These are phyloP conservation scores for Apiospora rasikravindrae DNA, from an alignment of 2,329 filamentous ascomycete genomes.

Conservation along the genomic window DNA sequence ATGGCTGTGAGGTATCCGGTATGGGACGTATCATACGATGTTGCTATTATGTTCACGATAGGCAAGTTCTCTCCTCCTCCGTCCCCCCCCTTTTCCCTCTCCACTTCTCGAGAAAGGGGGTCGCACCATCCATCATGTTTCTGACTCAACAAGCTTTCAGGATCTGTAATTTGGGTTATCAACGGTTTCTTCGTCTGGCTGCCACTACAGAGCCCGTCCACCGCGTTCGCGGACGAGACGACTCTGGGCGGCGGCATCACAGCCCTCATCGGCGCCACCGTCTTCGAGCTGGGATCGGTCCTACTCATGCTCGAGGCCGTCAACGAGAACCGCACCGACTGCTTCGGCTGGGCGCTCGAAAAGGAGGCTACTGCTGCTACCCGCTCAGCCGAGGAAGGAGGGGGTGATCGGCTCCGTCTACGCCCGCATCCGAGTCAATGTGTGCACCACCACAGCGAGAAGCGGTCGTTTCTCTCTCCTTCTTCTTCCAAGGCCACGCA, in stretches of 20 bases:
- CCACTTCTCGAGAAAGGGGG: not conserved
- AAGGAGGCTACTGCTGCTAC: conserved; percentile 41
- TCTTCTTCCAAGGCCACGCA: not conserved
- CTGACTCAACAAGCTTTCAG: conserved; percentile 9
- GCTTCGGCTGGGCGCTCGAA: conserved; percentile 73
- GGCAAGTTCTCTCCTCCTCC: conserved; percentile 31
- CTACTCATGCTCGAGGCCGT: conserved; percentile 70
- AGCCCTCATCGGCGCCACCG: conserved; percentile 63
- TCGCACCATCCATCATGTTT: too few species aligned
- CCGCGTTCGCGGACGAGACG: conserved; percentile 49
- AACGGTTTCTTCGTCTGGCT: conserved; percentile 70
- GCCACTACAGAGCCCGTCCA: conserved; percentile 57
- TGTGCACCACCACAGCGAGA: not conserved
- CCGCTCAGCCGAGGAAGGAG: not conserved
- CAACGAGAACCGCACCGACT: conserved; percentile 68
- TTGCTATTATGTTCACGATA: conserved; percentile 46
- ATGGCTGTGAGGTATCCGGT: conserved; percentile 44
- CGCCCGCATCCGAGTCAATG: not conserved
- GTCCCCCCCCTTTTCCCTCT: not conserved
- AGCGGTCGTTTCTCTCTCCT: not conserved
- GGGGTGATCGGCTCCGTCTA: not conserved
- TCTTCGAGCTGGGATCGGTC: conserved; percentile 69
- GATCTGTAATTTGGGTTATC: conserved; percentile 58
- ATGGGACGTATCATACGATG: conserved; percentile 50
- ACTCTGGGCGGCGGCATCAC: conserved; percentile 62